phyloP scores from a whole-genome alignment of 768 basidiomycete genomes.

The Boletus fagicola region DNA sequence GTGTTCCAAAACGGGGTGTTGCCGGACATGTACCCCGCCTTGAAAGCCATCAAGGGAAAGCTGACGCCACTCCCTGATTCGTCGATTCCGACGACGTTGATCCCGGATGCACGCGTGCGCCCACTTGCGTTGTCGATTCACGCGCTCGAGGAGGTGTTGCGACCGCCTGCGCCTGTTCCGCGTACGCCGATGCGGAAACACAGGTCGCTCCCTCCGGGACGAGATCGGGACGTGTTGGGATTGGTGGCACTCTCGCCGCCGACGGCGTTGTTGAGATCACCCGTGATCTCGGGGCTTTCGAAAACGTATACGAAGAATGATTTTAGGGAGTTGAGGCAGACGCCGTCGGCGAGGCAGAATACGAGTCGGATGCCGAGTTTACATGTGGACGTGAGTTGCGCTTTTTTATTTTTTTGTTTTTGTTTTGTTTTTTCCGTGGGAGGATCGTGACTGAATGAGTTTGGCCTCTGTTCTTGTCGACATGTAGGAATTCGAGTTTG shows the following conservation, averaged over 20 bases:
- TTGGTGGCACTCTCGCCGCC: slow-evolving; percentile 69
- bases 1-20: slow-evolving; percentile 30
- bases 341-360: slow-evolving; percentile 59
- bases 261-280: slow-evolving; percentile 64
- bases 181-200: slow-evolving; percentile 53
- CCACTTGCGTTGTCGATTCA: slow-evolving; percentile 44
- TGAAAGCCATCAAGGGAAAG: slow-evolving; percentile 35
- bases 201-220: slow-evolving; percentile 24
- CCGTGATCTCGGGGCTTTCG: slow-evolving; percentile 73
- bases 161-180: slow-evolving; percentile 39
- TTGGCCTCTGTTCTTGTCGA: not conserved
- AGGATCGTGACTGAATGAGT: not conserved
- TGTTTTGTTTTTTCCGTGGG: not conserved
- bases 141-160: slow-evolving; percentile 49
- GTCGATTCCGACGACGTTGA: slow-evolving; percentile 30
- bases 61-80: slow-evolving; percentile 30
- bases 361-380: slow-evolving; percentile 84
- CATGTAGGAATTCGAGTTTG: slow-evolving; percentile 37
- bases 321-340: slow-evolving; percentile 72
- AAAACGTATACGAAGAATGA: slow-evolving; percentile 82
- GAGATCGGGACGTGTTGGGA: slow-evolving; percentile 39
- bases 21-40: slow-evolving; percentile 27
- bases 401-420: slow-evolving; percentile 13
- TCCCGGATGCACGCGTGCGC: slow-evolving; percentile 30
- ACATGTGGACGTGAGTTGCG: slow-evolving; percentile 66